phyloP scores from a whole-genome alignment of 352 stramenopile species.

The Phytophthora kernoviae region DNA sequence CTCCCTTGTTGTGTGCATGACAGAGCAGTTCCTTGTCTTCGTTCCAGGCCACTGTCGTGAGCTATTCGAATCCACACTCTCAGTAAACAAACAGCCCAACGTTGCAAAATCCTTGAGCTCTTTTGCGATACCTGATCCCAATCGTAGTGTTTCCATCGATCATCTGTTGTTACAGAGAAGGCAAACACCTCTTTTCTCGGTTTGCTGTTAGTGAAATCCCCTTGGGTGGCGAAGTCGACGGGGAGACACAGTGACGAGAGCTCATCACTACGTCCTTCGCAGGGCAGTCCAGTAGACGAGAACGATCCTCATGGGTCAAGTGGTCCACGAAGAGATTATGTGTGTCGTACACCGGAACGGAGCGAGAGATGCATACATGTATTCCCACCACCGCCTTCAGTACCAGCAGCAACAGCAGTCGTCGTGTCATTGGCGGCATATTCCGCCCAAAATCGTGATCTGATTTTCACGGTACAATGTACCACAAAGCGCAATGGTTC shows the following conservation, averaged over 20 bases:
- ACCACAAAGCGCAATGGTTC: too few species aligned
- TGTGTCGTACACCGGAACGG: conserved; percentile 23
- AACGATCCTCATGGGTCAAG: conserved; percentile 39
- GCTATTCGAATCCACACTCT: conserved; percentile 15
- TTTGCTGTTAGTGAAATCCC: neutral
- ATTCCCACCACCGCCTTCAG: conserved; percentile 23
- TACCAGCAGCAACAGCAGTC: conserved; percentile 7
- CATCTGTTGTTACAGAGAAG: conserved; percentile 66
- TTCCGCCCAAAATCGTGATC: conserved; percentile 2
- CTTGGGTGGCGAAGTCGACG: conserved; percentile 30
- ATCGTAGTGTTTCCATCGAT: conserved; percentile 83
- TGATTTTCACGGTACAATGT: conserved; percentile 3
- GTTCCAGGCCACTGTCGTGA: conserved; percentile 88
- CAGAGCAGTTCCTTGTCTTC: conserved; percentile 83
- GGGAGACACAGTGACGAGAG: conserved; percentile 59
- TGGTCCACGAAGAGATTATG: conserved; percentile 12
- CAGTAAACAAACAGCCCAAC: neutral
- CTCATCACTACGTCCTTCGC: conserved; percentile 22
- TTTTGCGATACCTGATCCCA: conserved; percentile 76
- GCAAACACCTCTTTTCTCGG: conserved; percentile 72
- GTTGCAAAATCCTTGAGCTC: neutral
- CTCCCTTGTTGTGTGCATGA: conserved; percentile 74
- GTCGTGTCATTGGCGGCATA: conserved; percentile 1
- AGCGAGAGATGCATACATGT: conserved; percentile 2
- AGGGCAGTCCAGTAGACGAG: conserved; percentile 57